Conservation (phyloP, 768 basidiomycete genomes). For the Amanita inopinata region DNA sequence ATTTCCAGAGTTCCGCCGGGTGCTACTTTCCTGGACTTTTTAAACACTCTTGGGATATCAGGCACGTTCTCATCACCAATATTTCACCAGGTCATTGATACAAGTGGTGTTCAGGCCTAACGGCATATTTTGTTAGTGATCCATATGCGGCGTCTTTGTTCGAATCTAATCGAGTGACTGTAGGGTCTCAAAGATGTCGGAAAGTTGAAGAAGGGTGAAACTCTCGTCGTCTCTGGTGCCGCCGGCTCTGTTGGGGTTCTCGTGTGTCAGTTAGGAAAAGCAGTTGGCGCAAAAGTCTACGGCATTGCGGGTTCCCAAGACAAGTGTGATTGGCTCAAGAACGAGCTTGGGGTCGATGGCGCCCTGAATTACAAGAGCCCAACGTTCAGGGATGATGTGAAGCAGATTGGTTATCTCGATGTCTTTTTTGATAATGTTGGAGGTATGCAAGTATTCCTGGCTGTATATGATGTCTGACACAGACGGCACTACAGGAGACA, state of each 20-base stretch:
- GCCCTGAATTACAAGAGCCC: conserved; percentile 83
- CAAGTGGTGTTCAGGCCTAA: conserved; percentile 43
- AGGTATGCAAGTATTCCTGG: conserved; percentile 26
- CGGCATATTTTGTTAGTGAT: conserved; percentile 75
- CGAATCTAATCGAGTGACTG: not conserved
- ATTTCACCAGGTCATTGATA: not conserved
- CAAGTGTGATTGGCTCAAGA: conserved; percentile 81
- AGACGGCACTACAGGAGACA: conserved; percentile 43
- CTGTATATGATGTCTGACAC: not conserved
- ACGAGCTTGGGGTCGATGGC: conserved; percentile 73
- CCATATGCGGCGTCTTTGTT: not conserved
- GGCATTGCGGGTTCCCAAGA: conserved; percentile 80
- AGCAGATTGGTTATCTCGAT: conserved; percentile 68
- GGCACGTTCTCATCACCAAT: conserved; percentile 39
- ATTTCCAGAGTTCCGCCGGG: conserved; percentile 45
- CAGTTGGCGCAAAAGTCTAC: conserved; percentile 70
- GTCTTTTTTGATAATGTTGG: conserved; percentile 82
- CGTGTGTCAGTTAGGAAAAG: conserved; percentile 78
- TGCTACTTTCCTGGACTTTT: conserved; percentile 59
- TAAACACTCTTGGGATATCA: conserved; percentile 68
- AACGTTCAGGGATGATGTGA: conserved; percentile 65
- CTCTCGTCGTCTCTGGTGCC: conserved; percentile 78
- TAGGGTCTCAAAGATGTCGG: conserved; percentile 81
- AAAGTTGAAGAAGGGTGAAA: conserved; percentile 75
- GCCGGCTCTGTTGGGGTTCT: conserved; percentile 86